Base-by-base conservation (phyloP, 257 asterid species). In the Datura wrightii region DNA sequence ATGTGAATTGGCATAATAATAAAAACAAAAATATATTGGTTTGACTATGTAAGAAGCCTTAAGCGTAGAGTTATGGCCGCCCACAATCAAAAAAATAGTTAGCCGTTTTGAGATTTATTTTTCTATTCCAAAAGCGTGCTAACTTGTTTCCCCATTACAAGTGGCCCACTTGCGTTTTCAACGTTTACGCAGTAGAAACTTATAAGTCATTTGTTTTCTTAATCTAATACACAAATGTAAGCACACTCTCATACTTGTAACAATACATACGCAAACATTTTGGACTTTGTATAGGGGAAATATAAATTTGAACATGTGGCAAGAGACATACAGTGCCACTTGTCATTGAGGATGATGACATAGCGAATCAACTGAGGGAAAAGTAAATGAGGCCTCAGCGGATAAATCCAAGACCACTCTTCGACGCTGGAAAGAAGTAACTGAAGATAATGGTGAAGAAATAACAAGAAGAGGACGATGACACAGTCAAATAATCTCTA, bases 181-280 rank as follows among this genome's bases (percentile, higher is more conserved):
- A 34, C 36, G 62, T 31, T 46, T 4, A 4, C 10, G 0, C 14
- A 53, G 37, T 74, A 44, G 66, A 70, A 53, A 71, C 44, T 79
- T 7, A 34, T 52, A 48, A 82, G 3, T 2, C 0, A 55, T 37
- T 37, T 18, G 14, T 24, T 59, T 44, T 46, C 80, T 72, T 63
- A n/a, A 36, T 48, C 63, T 31, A 48, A 53, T 86, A 62, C 72
- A 66, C 59, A 80, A 84, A 36, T 83, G 62, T 74, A 72, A 72
- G 42, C 59, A 44, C 15, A 6, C 39, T n/a, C 56, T 71, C 13
- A 74, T 24, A 24, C 31, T 24, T 24, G 31, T 24, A 24, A 24
- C 31, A 24, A 24, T 24, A 50, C 44, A 44, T 50, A 76, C 46
- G 82, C 62, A 50, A 76, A 24, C 46, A 76, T 76, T 69, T 39